phyloP scores from a whole-genome alignment of 805 yeast species.

The Brettanomyces anomalus region DNA sequence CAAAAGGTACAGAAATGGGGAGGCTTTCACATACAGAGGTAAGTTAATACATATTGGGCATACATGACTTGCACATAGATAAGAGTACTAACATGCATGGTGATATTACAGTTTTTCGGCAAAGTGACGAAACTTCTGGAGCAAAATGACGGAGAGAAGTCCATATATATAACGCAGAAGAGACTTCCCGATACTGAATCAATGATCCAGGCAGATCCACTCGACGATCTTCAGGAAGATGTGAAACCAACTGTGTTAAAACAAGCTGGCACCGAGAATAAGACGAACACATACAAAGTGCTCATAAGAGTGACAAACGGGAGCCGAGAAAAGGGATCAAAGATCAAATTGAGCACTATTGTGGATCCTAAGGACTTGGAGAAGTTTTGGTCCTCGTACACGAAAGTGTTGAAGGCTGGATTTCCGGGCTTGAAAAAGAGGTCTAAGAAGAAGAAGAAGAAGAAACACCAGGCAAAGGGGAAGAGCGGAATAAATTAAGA shows the following conservation, averaged over 20 bases:
- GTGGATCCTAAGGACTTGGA: constrained; percentile 56
- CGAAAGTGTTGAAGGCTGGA: constrained; percentile 60
- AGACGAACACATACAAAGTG: constrained; percentile 38
- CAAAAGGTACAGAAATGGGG: constrained; percentile 6
- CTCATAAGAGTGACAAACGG: constrained; percentile 65
- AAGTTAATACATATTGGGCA: constrained; percentile 6
- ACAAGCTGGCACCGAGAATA: not conserved
- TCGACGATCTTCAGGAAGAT: constrained; percentile 12
- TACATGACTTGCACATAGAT: too few species aligned
- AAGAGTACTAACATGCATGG: not conserved
- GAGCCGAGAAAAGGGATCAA: constrained; percentile 36
- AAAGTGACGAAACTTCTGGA: constrained; percentile 14
- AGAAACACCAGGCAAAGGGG: constrained; percentile 11
- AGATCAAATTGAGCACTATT: constrained; percentile 62
- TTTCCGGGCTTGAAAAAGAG: constrained; percentile 73
- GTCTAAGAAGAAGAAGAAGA: constrained; percentile 63
- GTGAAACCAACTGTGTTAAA: constrained; percentile 9
- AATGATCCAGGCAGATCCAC: constrained; percentile 11
- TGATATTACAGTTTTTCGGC: constrained; percentile 15
- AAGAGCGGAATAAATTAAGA: not conserved
- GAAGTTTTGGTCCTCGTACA: constrained; percentile 69
- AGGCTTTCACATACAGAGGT: constrained; percentile 18
- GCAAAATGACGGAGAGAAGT: constrained; percentile 28
- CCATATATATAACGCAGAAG: constrained; percentile 54
- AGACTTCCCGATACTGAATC: constrained; percentile 21